These are phyloP conservation scores for Lepiota brunneoincarnata DNA, from an alignment of 768 basidiomycete genomes.

Conservation along the genomic window DNA sequence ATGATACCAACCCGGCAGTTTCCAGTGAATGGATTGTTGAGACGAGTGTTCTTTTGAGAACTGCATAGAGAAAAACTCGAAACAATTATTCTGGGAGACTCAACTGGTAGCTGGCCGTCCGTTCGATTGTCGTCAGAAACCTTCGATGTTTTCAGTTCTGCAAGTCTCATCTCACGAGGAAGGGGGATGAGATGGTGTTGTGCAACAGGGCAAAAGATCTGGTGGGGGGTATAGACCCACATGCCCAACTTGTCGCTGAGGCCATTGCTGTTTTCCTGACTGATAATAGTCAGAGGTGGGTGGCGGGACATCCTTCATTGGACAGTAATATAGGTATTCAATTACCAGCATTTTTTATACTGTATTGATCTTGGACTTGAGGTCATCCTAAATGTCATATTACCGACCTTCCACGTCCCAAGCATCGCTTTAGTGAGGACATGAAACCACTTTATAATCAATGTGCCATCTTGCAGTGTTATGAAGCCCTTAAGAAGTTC, in stretches of 20 bases:
- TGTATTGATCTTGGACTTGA: neutral
- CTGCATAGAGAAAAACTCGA: too few relatives aligned
- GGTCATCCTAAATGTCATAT: constrained; percentile 5
- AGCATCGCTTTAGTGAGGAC: constrained; percentile 7
- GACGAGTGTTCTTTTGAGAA: too few relatives aligned
- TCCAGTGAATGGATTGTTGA: too few relatives aligned
- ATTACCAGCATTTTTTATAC: neutral
- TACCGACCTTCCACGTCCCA: neutral
- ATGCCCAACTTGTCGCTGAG: neutral
- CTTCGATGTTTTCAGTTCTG: too few relatives aligned
- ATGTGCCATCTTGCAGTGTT: constrained; percentile 9
- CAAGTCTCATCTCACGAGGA: too few relatives aligned
- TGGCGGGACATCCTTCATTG: neutral
- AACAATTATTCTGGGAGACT: too few relatives aligned
- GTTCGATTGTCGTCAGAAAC: too few relatives aligned
- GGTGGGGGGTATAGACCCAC: neutral
- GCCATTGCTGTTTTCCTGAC: constrained; percentile 1
- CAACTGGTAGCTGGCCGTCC: too few relatives aligned
- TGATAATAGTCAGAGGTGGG: neutral
- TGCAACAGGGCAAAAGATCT: too few relatives aligned
- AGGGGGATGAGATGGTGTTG: too few relatives aligned
- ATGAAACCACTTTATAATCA: constrained; percentile 15
- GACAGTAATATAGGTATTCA: neutral
- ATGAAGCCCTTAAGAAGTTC: constrained; percentile 10
- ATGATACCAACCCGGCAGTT: too few relatives aligned